A percentile compares a stretch with the other conserved stretches of the same genome.
Evolutionary conservation across 2,329 filamentous ascomycete species (phyloP).

Genomic region (Clathrospora elynae): DNA sequence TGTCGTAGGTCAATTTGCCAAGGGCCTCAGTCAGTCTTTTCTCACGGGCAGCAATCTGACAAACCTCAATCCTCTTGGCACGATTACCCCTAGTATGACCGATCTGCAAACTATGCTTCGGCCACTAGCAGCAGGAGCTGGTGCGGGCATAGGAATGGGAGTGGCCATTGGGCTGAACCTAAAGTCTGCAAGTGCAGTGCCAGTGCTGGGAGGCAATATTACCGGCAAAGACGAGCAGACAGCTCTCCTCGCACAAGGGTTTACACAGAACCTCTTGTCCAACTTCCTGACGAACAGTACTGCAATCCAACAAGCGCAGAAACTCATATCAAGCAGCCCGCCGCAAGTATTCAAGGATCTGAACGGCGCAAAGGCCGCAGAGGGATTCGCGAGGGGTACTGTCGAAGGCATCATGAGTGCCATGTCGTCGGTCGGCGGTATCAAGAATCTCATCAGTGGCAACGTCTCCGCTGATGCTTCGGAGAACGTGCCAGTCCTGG

Average conservation of each 20-base stretch:
- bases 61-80: constrained; percentile 9
- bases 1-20: constrained; percentile 28
- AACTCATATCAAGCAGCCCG: constrained; percentile 5
- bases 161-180: constrained; percentile 29
- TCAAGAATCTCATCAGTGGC: constrained; percentile 34
- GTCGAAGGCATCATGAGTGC: constrained; percentile 35
- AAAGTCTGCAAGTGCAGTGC: constrained; percentile 11
- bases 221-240: constrained; percentile 18
- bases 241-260: constrained; percentile 25
- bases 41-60: constrained; percentile 27
- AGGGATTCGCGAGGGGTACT: constrained; percentile 35
- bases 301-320: constrained; percentile 10
- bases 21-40: constrained; percentile 35
- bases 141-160: constrained; percentile 36
- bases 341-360: constrained; percentile 14
- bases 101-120: constrained; percentile 24
- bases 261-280: constrained; percentile 28
- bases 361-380: constrained; percentile 28
- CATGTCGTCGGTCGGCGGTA: constrained; percentile 32
- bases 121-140: constrained; percentile 34
- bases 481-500: constrained; percentile 28
- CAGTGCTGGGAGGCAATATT: constrained; percentile 12
- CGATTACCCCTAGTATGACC: constrained; percentile 7
- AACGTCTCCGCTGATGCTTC: constrained; percentile 27
- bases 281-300: constrained; percentile 35